These are phyloP conservation scores for Candolleomyces efflorescens DNA, from an alignment of 768 basidiomycete genomes.

Conservation along the genomic window DNA sequence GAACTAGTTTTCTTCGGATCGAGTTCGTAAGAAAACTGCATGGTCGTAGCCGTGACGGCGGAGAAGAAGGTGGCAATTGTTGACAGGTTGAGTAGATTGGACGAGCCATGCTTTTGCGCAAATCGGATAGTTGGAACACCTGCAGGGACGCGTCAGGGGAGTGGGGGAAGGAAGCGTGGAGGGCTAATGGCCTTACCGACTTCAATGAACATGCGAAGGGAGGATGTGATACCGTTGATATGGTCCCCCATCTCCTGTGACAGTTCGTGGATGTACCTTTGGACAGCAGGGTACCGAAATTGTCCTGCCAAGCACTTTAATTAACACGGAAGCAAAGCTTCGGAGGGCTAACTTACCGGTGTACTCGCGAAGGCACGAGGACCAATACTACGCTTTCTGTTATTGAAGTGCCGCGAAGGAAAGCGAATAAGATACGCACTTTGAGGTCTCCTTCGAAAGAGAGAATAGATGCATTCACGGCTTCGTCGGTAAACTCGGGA, in stretches of 20 bases:
- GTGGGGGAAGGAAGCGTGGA: neutral
- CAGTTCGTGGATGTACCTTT: constrained; percentile 71
- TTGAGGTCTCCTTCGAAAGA: constrained; percentile 69
- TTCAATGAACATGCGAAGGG: constrained; percentile 72
- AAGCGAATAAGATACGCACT: constrained; percentile 30
- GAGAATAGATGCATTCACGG: constrained; percentile 60
- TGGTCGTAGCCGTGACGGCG: constrained; percentile 67
- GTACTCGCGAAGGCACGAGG: constrained; percentile 65
- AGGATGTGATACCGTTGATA: constrained; percentile 61
- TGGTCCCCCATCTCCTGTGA: constrained; percentile 75
- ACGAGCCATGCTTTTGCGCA: constrained; percentile 67
- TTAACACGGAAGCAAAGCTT: neutral
- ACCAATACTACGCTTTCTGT: constrained; percentile 57
- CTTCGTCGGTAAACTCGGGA: constrained; percentile 73
- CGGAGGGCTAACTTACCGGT: constrained; percentile 33
- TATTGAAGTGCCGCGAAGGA: neutral
- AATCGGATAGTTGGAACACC: constrained; percentile 76
- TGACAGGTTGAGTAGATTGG: constrained; percentile 67
- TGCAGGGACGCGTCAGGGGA: constrained; percentile 15
- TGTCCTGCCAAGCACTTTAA: constrained; percentile 40
- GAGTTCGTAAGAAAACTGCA: constrained; percentile 61
- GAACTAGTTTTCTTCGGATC: constrained; percentile 24
- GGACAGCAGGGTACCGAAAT: constrained; percentile 68
- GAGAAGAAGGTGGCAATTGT: constrained; percentile 79
- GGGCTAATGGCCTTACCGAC: constrained; percentile 43